Evolutionary conservation across 1,284 basidiomycete genomes (phyloP).

Genomic region (Marasmius sp.): DNA sequence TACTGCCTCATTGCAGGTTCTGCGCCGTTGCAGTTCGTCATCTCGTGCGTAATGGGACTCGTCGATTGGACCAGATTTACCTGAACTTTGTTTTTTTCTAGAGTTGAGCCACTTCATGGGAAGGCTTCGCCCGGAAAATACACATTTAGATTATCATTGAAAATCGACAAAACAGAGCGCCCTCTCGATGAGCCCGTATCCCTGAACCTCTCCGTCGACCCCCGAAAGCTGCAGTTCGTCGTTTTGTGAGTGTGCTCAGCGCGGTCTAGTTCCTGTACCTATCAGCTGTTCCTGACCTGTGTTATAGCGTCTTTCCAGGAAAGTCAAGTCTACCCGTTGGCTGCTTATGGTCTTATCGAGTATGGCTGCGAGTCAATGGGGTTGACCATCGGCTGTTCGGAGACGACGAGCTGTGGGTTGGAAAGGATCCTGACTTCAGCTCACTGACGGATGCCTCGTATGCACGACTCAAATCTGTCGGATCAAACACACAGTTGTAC

Average conservation of each 20-base stretch:
- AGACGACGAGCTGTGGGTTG: conserved; percentile 60
- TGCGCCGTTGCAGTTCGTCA: conserved; percentile 42
- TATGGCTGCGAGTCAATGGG: conserved; percentile 54
- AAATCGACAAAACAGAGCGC: conserved; percentile 52
- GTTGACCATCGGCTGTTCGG: conserved; percentile 59
- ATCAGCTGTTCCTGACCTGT: background rate
- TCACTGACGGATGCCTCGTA: conserved; percentile 54
- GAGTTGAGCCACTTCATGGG: conserved; percentile 50
- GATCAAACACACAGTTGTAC: conserved; percentile 46
- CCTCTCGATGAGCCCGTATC: conserved; percentile 44
- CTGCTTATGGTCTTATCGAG: conserved; percentile 51
- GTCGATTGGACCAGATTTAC: background rate
- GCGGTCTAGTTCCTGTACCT: background rate
- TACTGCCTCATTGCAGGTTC: conserved; percentile 40
- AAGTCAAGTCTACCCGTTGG: conserved; percentile 48
- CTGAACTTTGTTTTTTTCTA: conserved; percentile 21
- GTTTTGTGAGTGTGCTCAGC: conserved; percentile 47
- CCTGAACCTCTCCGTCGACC: conserved; percentile 48
- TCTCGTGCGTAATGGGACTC: conserved; percentile 37
- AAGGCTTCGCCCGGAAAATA: conserved; percentile 42
- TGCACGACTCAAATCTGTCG: conserved; percentile 41
- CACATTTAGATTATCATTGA: conserved; percentile 51
- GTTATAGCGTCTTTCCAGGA: conserved; percentile 54
- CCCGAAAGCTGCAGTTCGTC: conserved; percentile 49
- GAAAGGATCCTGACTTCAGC: conserved; percentile 57